Base-by-base conservation (phyloP, 306 rosid species). In the Hippophae gyantsensis region DNA sequence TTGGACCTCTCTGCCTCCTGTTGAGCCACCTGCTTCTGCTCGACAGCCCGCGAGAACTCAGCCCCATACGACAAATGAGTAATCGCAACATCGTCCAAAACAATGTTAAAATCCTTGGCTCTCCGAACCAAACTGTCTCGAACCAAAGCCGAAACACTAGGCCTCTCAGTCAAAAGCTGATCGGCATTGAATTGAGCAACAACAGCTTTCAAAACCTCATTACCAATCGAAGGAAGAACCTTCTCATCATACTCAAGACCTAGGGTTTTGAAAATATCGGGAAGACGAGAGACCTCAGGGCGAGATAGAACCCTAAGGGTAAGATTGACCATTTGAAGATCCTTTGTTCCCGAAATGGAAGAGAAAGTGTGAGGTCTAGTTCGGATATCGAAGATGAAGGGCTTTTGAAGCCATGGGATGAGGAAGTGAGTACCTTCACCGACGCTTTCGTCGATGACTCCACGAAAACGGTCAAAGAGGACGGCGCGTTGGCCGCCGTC, bases 401-500 rank as follows among this genome's bases (percentile, higher is more conserved):
- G 94, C 65, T 88, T 88, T 56, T 88, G 96, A 10, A 88, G 90
- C 96, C 96, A 85, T 6, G 96, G 96, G 62, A 85, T 53, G 2
- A 88, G 75, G 73, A 88, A 88, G 10, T 85, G 96, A 3, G 96
- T 88, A 0, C 94, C 96, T 52, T 77, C 81, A 6, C 75, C 81
- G n/a, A 77, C 52, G 10, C 75, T 77, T 0, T 72, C 78, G n/a
- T 83, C 86, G 0, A 85, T 85, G 2, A 88, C 85, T 2, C 96
- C 94, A 0, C 96, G 90, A 71, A 88, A 83, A 0, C 96, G 86
- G 59, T 88, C 90, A 54, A 88, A 88, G 25, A 88, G 87, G 43
- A 88, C 94, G 8, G 96, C 96, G 6, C 96, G 82, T 25, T 88
- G 86, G 5, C 96, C 96, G 5, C 96, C 96, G 71, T 88, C 96